Evolutionary conservation across 768 basidiomycete species (phyloP).

Genomic region (Albatrellus ellisii): DNA sequence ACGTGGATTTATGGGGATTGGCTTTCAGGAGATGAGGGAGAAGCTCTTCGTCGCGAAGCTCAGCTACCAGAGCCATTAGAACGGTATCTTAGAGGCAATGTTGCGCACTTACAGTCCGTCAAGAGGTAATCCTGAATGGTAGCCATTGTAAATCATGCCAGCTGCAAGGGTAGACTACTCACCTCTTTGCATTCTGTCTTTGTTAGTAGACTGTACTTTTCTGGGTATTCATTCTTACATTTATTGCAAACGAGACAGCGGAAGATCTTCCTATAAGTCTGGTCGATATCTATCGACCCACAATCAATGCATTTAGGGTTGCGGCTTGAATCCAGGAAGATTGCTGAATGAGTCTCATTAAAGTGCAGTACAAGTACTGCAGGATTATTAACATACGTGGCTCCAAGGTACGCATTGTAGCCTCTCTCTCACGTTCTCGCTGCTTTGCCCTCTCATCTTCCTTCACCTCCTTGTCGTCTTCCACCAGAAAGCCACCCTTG

Average conservation of each 20-base stretch:
- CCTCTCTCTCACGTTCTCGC: conserved; percentile 68
- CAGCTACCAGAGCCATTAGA: conserved; percentile 38
- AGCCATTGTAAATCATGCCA: background rate
- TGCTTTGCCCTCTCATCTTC: conserved; percentile 67
- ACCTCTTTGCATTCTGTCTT: conserved; percentile 99
- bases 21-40: conserved; percentile 90
- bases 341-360: conserved; percentile 34
- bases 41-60: conserved; percentile 82
- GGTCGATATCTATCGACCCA: conserved; percentile 79
- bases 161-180: conserved; percentile 13
- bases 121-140: conserved; percentile 73
- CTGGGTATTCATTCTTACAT: conserved; percentile 83
- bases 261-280: conserved; percentile 70
- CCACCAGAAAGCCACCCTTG: conserved; percentile 88
- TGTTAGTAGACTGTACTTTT: conserved; percentile 88
- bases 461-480: conserved; percentile 74
- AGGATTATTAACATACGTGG: conserved; percentile 40
- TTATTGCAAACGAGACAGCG: conserved; percentile 75
- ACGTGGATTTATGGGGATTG: conserved; percentile 91
- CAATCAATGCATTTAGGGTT: conserved; percentile 87
- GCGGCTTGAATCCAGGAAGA: conserved; percentile 54
- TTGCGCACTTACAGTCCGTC: conserved; percentile 59
- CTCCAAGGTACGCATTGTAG: conserved; percentile 61
- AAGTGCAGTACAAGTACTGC: background rate
- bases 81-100: background rate